Percentiles rank a stretch among this genome's conserved stretches.
These are phyloP conservation scores for Schizochytrium sp. DNA, from an alignment of 108 stramenopile species.

Conservation along the genomic window DNA sequence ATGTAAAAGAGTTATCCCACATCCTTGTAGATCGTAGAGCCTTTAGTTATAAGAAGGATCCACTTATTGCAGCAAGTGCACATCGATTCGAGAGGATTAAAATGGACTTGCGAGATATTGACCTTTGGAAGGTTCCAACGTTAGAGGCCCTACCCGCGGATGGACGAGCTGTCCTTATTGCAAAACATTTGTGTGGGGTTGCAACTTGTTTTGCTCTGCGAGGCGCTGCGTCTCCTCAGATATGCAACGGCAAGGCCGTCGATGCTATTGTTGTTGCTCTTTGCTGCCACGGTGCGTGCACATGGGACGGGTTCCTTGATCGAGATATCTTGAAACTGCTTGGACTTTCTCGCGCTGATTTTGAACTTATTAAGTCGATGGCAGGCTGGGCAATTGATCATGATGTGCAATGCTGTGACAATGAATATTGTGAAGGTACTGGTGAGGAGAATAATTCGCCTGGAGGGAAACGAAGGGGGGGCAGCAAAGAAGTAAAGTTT, in stretches of 20 bases:
- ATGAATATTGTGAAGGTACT: not conserved
- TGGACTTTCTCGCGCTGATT: not conserved
- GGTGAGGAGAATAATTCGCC: not conserved
- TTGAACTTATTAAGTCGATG: not conserved
- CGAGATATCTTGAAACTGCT: not conserved
- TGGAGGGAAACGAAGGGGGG: not conserved
- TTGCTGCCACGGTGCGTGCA: slow-evolving; percentile 37
- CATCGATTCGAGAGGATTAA: slow-evolving; percentile 1
- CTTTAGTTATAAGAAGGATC: not conserved
- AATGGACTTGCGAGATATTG: slow-evolving; percentile 37
- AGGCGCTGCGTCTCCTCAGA: not conserved
- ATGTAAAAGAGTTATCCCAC: not conserved
- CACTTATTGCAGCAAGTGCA: not conserved
- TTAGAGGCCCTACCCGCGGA: not conserved
- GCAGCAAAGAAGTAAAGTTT: too few species aligned
- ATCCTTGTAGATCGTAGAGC: slow-evolving; percentile 15
- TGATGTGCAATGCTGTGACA: not conserved
- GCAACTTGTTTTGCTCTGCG: slow-evolving; percentile 45
- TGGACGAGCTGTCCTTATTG: not conserved
- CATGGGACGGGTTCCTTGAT: slow-evolving; percentile 10
- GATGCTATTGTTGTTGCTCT: slow-evolving; percentile 46
- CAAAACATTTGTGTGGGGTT: slow-evolving; percentile 46
- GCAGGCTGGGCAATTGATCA: not conserved
- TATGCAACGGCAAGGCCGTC: not conserved
- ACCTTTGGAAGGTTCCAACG: slow-evolving; percentile 42